Evolutionary conservation across 2,329 filamentous ascomycete species (phyloP).

Genomic region (Dothideomycetes sp.): DNA sequence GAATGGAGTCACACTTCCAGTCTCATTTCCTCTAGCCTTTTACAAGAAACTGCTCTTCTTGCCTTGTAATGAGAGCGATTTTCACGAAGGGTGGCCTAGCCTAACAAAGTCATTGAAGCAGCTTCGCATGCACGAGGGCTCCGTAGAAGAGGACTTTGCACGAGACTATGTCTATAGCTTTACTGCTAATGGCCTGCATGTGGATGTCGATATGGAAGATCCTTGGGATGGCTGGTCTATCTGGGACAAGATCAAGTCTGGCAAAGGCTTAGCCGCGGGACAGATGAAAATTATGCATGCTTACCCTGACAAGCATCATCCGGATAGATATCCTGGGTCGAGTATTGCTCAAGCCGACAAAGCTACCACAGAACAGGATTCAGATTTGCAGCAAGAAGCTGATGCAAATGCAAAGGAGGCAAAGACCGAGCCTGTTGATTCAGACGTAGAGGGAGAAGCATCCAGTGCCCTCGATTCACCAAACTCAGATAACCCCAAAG

Average conservation of each 20-base stretch:
- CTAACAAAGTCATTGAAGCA: constrained; percentile 64
- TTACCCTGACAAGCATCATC: constrained; percentile 11
- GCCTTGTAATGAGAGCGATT: constrained; percentile 58
- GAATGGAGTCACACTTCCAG: constrained; percentile 82
- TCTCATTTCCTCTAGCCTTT: constrained; percentile 77
- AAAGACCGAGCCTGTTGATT: neutral
- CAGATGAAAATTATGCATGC: constrained; percentile 3
- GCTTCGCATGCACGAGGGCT: constrained; percentile 67
- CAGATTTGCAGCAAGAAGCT: no score
- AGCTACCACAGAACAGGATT: no score
- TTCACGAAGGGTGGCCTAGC: constrained; percentile 80
- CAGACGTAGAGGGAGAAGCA: neutral
- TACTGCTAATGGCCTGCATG: constrained; percentile 44
- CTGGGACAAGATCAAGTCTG: constrained; percentile 6
- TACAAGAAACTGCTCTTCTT: constrained; percentile 69
- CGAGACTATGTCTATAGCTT: constrained; percentile 81
- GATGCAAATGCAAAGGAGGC: neutral
- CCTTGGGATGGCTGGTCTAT: constrained; percentile 11
- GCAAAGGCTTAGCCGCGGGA: neutral
- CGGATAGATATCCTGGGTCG: neutral
- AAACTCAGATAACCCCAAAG: no score
- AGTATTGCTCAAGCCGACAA: no score
- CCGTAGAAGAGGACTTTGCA: constrained; percentile 72
- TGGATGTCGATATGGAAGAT: constrained; percentile 45
- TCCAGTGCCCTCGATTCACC: no score